These are phyloP conservation scores for Blastocystis sp. DNA, from an alignment of 352 stramenopile genomes.

Conservation along the genomic window DNA sequence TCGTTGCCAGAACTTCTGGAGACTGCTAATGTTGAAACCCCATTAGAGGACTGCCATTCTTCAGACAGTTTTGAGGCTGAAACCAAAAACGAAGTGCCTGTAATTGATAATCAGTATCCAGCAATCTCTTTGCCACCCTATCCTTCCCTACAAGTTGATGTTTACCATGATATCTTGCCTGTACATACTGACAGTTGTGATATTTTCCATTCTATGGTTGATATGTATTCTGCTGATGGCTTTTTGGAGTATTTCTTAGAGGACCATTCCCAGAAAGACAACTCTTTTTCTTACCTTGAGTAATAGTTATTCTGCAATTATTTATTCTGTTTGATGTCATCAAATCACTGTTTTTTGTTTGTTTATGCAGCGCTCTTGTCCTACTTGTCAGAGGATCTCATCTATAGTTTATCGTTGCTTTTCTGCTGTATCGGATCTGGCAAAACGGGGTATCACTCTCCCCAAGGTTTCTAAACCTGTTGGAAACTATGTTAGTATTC, in stretches of 20 bases:
- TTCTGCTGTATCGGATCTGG: not conserved
- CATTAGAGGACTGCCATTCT: no score
- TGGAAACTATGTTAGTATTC: conserved; percentile 12
- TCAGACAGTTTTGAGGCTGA: no score
- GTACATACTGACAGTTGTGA: not conserved
- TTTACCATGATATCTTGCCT: not conserved
- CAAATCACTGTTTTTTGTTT: not conserved
- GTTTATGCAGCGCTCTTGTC: not conserved
- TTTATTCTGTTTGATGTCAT: not conserved
- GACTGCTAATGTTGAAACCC: no score
- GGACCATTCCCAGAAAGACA: not conserved
- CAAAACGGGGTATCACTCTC: not conserved
- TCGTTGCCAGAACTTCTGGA: no score
- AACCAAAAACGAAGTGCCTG: no score
- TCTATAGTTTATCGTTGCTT: not conserved
- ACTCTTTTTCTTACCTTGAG: not conserved
- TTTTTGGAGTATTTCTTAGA: not conserved
- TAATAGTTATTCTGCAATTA: not conserved
- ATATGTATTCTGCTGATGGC: not conserved
- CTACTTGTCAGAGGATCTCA: not conserved
- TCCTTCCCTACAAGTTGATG: not conserved
- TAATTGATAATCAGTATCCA: not conserved
- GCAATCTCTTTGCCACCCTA: not conserved
- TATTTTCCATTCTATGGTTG: not conserved
- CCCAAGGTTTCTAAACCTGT: conserved; percentile 19